Evolutionary conservation across 192 early-diverging fungal species (phyloP), one percentile per base, ranked within the genome.

Genomic region (Glomus cerebriforme): DNA sequence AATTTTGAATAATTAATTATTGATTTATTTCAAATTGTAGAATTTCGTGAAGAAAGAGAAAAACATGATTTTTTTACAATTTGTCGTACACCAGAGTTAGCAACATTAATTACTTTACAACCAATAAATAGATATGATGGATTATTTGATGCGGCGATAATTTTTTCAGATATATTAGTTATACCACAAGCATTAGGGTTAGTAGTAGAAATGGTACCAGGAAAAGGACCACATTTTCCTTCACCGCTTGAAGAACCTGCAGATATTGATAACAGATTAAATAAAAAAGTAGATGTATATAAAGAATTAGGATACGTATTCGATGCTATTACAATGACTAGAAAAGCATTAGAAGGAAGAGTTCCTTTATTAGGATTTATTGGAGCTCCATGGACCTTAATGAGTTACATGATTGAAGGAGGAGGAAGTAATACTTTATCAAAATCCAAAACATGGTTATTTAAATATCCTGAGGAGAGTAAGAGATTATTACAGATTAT

Each of bases 401-500:
- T 98, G 94, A 95, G 96, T 10, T 99, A 99, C 80, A 98, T 98
- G 96, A 93, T 99, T 81, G 98, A 99, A 83, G 98, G 98, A 47
- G 95, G 96, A 39, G 95, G 97, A 12, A 95, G 94, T 83, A 97
- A 96, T 83, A 95, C 91, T 1, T 86, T 97, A 74, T 89, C 92
- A 27, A 93, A 94, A 84, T 94, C 96, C 37, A 99, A 99, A 84
- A 81, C 89, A 8, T 99, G 95, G 96, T 87, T 99, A 49, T 95
- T 89, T 83, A 88, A 88, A 74, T 85, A 96, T 82, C 92, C 92
- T 10, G 85, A 91, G 63, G 91, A 87, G 39, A 89, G 90, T 24
- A 94, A 97, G 64, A 83, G 85, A 82, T 88, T 99, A 31, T 89
- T 99, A 77, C 82, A 87, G 67, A 88, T 87, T 59, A 90, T 96